Conservation (phyloP, 1,284 basidiomycete species). For the Ganoderma boninense region DNA sequence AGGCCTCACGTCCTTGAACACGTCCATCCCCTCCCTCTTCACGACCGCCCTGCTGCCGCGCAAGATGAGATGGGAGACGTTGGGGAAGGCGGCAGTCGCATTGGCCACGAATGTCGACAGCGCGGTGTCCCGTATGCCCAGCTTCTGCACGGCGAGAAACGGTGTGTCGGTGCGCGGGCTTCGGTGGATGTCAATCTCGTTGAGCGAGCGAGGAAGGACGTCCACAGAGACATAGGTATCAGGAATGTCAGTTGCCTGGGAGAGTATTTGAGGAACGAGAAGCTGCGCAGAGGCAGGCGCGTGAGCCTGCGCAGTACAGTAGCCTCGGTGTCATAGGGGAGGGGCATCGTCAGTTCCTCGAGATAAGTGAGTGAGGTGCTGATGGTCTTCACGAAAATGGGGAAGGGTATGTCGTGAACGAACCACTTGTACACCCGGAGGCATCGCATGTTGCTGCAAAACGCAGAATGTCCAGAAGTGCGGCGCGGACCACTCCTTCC, state of each 20-base stretch:
- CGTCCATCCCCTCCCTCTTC: too few relatives aligned
- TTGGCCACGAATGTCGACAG: background rate
- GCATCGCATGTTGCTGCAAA: background rate
- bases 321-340: background rate
- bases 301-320: background rate
- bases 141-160: background rate
- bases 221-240: background rate
- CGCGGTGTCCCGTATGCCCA: background rate
- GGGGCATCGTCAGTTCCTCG: background rate
- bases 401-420: background rate
- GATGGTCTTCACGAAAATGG: conserved; percentile 2
- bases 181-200: background rate
- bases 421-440: conserved; percentile 6
- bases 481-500: background rate
- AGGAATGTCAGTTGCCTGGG: too few relatives aligned
- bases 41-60: background rate
- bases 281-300: background rate
- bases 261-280: background rate
- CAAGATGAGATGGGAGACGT: background rate
- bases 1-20: too few relatives aligned
- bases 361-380: background rate
- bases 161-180: background rate
- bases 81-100: background rate
- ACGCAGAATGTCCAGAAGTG: background rate
- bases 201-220: background rate